These are phyloP conservation scores for Drechslerella dactyloides DNA, from an alignment of 2,329 filamentous ascomycete genomes.

Conservation along the genomic window DNA sequence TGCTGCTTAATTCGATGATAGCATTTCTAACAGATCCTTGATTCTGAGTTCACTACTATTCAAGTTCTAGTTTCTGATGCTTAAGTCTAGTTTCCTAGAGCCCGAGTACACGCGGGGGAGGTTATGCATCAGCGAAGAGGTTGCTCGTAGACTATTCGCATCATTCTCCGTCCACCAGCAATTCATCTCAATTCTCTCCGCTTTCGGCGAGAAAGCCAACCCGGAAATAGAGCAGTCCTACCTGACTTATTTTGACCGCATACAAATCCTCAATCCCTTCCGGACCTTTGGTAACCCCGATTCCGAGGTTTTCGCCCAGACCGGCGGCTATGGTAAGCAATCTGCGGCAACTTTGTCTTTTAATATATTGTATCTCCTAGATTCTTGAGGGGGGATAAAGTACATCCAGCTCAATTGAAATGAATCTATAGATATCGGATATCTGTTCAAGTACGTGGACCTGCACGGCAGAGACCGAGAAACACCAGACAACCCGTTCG, in stretches of 20 bases:
- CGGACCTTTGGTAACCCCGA: constrained; percentile 19
- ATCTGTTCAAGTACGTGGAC: constrained; percentile 44
- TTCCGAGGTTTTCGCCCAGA: constrained; percentile 31
- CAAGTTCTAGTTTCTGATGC: neutral
- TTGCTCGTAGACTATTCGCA: constrained; percentile 30
- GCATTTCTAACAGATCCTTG: no score
- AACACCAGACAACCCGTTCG: constrained; percentile 14
- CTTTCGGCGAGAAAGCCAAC: constrained; percentile 33
- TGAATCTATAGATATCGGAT: constrained; percentile 30
- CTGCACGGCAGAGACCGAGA: constrained; percentile 20
- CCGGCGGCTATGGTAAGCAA: constrained; percentile 35
- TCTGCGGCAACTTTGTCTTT: no score
- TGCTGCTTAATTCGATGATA: no score
- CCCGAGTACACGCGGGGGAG: constrained; percentile 26
- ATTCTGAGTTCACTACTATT: neutral
- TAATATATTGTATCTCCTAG: no score
- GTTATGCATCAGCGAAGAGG: constrained; percentile 31
- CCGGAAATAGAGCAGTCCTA: constrained; percentile 33
- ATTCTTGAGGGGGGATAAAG: no score
- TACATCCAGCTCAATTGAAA: neutral
- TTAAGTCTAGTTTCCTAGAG: constrained; percentile 20
- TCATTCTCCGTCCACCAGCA: constrained; percentile 34
- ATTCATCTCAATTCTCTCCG: constrained; percentile 31
- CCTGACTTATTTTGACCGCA: constrained; percentile 44
- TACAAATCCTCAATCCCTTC: constrained; percentile 41